Conservation (phyloP, 305 asterid species). For the Fraxinus nigra region DNA sequence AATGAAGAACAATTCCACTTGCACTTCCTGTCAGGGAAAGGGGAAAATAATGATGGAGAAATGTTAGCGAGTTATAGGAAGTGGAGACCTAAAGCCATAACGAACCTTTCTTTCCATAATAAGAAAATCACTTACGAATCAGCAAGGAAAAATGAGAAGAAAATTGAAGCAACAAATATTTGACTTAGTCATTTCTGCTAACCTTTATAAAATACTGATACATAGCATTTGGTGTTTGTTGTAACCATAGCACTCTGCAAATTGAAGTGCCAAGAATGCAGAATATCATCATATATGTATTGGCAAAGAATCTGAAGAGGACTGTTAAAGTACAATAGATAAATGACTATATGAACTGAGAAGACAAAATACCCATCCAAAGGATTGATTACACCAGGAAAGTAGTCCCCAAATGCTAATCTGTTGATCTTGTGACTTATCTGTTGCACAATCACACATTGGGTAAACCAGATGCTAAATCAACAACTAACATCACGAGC, state of each 20-base stretch:
- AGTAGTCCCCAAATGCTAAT: constrained; percentile 78
- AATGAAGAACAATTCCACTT: not conserved
- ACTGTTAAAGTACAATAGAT: constrained; percentile 2
- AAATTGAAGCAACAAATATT: not conserved
- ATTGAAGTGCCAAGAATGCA: constrained; percentile 24
- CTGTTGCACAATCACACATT: constrained; percentile 42
- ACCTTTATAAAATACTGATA: constrained; percentile 96
- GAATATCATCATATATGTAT: constrained; percentile 2
- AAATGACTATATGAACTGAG: constrained; percentile 16
- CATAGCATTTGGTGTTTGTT: constrained; percentile 78
- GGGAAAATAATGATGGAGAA: not conserved
- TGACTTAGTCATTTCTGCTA: constrained; percentile 16
- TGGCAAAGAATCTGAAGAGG: constrained; percentile 10
- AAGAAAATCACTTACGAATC: not conserved
- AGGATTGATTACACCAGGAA: constrained; percentile 91
- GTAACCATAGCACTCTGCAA: constrained; percentile 81
- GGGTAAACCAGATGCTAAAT: constrained; percentile 19
- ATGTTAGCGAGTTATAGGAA: not conserved
- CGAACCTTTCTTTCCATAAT: not conserved
- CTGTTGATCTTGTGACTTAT: constrained; percentile 87
- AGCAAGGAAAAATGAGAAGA: not conserved
- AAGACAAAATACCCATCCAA: constrained; percentile 74
- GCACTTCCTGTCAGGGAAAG: not conserved
- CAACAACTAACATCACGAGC: constrained; percentile 1
- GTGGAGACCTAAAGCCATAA: not conserved